Evolutionary conservation across 306 rosid species (phyloP), one percentile per base, ranked within the genome.

Genomic region (Casuarina cunninghamiana): DNA sequence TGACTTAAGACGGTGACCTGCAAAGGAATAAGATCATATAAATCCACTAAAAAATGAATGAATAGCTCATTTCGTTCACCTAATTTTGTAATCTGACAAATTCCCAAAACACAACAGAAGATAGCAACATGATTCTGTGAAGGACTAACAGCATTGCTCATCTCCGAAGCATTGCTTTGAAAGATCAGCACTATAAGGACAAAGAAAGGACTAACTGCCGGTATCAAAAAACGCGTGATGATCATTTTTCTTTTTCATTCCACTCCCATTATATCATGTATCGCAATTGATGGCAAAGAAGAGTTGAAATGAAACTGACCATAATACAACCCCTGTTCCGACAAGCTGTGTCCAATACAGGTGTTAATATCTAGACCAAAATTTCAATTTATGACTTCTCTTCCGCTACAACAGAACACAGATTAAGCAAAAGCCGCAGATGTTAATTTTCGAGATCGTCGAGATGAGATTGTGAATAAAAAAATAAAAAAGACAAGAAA

Each of bases 1-100:
- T n/a, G 68, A 38, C 77, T 76, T 78, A 78, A 74, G 73, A 53
- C 50, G 70, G 77, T 81, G 89, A 86, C 90, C 97, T 93, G 80
- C 19, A 6, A 71, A 71, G 19, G 71, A 61, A 53, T 55, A 76
- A 71, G 17, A 71, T 35, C 19, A 75, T 60, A 65, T 67, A 75
- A 81, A 41, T 6, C 50, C 60, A 50, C 48, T 17, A 6, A 21
- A 5, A 11, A 48, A 19, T 42, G 73, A n/a, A 10, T 5, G 35
- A 58, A 13, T 5, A 21, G 15, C 65, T 58, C 65, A 10, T 58
- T 58, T 10, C 21, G 12, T 58, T 19, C 26, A 26, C 32, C 60
- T 4, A 57, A 2, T 26, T 8, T 21, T n/a, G 13, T 15, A 6
- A 12, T 26, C 5, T 41, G 21, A 6, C 7, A 16, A 66, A 16